Evolutionary conservation across 2,329 filamentous ascomycete genomes (phyloP), one percentile per base, ranked within the genome.

Genomic region (Aspergillus hiratsukae): DNA sequence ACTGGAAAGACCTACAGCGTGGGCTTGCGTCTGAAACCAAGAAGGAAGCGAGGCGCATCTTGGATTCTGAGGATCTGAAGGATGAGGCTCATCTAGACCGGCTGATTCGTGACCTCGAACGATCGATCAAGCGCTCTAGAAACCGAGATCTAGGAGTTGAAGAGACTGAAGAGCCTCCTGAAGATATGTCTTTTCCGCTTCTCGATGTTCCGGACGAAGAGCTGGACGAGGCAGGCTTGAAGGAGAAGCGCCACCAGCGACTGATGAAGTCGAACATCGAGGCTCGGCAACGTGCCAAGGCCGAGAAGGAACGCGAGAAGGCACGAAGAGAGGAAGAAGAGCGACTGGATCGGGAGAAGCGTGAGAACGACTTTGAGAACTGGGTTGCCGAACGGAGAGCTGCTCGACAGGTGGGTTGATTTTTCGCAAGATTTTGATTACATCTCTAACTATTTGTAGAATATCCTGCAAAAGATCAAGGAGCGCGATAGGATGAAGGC

Each of bases 201-300:
- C 82, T 99, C 1, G 92, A 97, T 9, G 79, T 92, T 1, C 89
- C 94, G 0, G 94, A 99, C 66, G 93, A 96, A 56, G 84, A 97
- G 67, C 83, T 99, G 0, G 93, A 97, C 65, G 94, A 99, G 66
- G 90, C 92, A 5, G 87, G 87, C 17, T 71, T 97, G 57, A 97
- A 97, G 73, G 86, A 93, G 67, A 99, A 99, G 75, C 87, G 91
- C 11, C 91, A 95, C 64, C 94, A 99, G 71, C 86, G 90, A 31
- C 81, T 99, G 1, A 85, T 97, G 76, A 99, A 97, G 74, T 92
- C 91, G 1, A 97, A 96, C 65, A 87, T 96, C 67, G 94, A 97
- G 61, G 94, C 94, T 4, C 85, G 94, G 17, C 89, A 89, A 25
- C 86, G 94, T n/a, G 92, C 94, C 37, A 97, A 97, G 76, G 89